phyloP scores from a whole-genome alignment of 352 stramenopile species.

The Globisporangium nagaii region DNA sequence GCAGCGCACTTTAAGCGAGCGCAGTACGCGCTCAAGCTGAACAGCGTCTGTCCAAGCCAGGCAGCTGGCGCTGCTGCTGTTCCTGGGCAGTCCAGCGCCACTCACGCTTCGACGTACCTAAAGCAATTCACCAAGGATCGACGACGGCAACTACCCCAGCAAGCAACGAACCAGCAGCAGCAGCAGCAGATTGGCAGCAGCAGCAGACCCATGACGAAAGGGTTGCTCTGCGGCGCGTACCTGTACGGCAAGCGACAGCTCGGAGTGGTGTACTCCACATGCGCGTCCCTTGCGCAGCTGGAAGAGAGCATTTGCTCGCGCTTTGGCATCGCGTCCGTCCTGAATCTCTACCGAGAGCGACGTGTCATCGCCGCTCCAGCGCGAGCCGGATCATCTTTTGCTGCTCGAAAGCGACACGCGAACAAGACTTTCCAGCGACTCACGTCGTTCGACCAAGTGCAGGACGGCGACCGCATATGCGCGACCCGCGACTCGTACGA shows the following conservation, averaged over 20 bases:
- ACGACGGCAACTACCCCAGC: not conserved
- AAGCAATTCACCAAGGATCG: conserved; percentile 17
- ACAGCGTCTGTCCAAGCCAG: not conserved
- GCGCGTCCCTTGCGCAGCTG: conserved; percentile 35
- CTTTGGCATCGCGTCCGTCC: conserved; percentile 20
- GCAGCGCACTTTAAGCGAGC: conserved; percentile 20
- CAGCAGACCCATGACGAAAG: not conserved
- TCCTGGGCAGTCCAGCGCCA: not conserved
- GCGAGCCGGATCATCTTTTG: not conserved
- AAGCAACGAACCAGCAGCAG: too few species aligned
- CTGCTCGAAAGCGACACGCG: not conserved
- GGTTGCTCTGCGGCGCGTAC: conserved; percentile 49
- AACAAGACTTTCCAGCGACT: conserved; percentile 32
- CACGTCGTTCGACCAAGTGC: conserved; percentile 29
- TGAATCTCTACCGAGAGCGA: conserved; percentile 51
- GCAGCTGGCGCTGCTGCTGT: too few species aligned
- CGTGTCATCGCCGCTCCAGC: not conserved
- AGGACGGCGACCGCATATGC: conserved; percentile 51
- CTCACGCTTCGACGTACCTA: conserved; percentile 18
- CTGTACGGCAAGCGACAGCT: conserved; percentile 30
- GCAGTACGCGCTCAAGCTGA: not conserved
- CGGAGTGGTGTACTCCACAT: conserved; percentile 47
- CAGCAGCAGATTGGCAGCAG: not conserved
- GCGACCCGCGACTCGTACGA: conserved; percentile 55
- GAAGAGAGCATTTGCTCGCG: conserved; percentile 21